phyloP scores from a whole-genome alignment of 2,329 filamentous ascomycete species.

The Venturia aucupariae region DNA sequence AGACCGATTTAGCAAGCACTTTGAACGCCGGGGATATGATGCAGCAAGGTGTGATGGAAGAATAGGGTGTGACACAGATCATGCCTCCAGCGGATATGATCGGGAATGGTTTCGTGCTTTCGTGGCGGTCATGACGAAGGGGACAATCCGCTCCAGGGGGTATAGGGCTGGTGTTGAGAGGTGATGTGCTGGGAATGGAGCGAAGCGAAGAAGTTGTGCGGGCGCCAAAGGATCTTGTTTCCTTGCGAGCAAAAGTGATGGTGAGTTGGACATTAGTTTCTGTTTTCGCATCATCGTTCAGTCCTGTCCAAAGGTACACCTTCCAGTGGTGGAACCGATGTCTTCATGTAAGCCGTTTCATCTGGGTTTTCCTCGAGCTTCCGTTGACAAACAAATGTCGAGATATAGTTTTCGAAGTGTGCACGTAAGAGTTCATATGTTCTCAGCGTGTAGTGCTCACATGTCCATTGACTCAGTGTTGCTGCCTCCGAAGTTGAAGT shows the following conservation, averaged over 20 bases:
- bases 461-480: conserved; percentile 18
- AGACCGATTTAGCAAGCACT: background rate
- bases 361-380: background rate
- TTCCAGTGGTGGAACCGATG: background rate
- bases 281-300: background rate
- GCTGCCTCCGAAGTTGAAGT: conserved; percentile 13
- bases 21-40: conserved; percentile 11
- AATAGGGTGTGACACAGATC: background rate
- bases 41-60: background rate
- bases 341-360: background rate
- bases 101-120: conserved; percentile 14
- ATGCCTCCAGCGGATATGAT: background rate
- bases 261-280: background rate
- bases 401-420: background rate
- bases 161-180: conserved; percentile 14
- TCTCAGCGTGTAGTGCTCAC: conserved; percentile 18
- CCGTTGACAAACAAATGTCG: no score
- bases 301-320: background rate
- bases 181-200: conserved; percentile 11
- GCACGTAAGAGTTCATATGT: background rate
- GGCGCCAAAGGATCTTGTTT: conserved; percentile 15
- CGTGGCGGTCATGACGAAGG: conserved; percentile 25
- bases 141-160: conserved; percentile 20
- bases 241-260: conserved; percentile 3
- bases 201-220: conserved; percentile 8